Evolutionary conservation across 129 eudicot genomes (phyloP).

Genomic region (Tagetes erecta): DNA sequence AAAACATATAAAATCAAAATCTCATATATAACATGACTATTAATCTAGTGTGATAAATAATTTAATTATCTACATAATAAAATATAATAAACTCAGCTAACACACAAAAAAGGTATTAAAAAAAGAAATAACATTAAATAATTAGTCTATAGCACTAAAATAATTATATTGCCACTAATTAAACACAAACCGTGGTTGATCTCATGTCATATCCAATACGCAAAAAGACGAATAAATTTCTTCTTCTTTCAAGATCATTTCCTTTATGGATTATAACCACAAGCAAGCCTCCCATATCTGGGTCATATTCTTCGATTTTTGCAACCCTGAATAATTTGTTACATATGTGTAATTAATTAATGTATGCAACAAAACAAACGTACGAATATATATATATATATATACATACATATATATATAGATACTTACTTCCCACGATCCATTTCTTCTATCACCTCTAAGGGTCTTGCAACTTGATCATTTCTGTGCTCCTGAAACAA

Average conservation of each 20-base stretch:
- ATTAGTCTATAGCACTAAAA: not conserved
- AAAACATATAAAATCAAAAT: too few relatives aligned
- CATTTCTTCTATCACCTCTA: not conserved
- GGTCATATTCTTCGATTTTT: conserved; percentile 6
- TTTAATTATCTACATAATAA: too few relatives aligned
- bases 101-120: too few relatives aligned
- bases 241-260: conserved; percentile 56
- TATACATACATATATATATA: not conserved
- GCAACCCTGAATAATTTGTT: not conserved
- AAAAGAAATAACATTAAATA: too few relatives aligned
- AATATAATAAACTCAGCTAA: too few relatives aligned
- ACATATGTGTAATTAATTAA: not conserved
- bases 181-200: conserved; percentile 49
- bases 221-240: conserved; percentile 51
- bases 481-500: not conserved
- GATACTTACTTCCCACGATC: conserved; percentile 1
- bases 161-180: too few relatives aligned
- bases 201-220: conserved; percentile 54
- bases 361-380: not conserved
- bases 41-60: too few relatives aligned
- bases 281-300: conserved; percentile 62
- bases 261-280: conserved; percentile 65
- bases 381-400: too few relatives aligned
- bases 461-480: not conserved
- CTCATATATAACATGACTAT: too few relatives aligned